Conservation (phyloP, 23 red algal species). For the Chondrus crispus region DNA sequence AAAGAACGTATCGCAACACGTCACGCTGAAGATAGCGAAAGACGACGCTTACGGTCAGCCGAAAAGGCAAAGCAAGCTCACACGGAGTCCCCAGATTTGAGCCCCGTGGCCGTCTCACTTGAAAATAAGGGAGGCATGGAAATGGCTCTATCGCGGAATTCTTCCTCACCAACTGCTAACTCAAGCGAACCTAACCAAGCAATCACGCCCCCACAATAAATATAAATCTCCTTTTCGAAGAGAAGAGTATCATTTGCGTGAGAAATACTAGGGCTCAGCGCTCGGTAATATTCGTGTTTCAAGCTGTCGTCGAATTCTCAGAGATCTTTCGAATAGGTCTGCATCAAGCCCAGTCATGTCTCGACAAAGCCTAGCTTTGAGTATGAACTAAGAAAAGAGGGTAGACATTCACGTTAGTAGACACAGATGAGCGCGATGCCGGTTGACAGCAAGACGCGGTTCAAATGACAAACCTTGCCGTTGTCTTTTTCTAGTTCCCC, state of each 20-base stretch:
- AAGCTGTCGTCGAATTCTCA: constrained; percentile 36
- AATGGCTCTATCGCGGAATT: too few species aligned
- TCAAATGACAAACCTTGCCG: not conserved
- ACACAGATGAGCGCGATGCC: too few species aligned
- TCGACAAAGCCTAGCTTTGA: constrained; percentile 6
- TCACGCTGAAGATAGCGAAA: constrained; percentile 40
- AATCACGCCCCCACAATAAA: too few species aligned
- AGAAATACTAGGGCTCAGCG: too few species aligned
- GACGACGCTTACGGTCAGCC: not conserved
- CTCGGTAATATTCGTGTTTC: not conserved
- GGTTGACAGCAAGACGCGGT: not conserved
- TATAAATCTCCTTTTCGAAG: too few species aligned
- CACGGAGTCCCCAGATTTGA: too few species aligned
- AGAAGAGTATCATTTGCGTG: too few species aligned
- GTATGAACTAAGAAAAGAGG: not conserved
- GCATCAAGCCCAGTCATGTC: constrained; percentile 37
- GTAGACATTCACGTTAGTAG: not conserved
- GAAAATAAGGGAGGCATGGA: too few species aligned
- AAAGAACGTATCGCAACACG: constrained; percentile 38
- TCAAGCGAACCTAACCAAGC: too few species aligned
- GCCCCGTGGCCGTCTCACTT: too few species aligned
- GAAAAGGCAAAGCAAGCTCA: too few species aligned
- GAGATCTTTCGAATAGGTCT: constrained; percentile 33
- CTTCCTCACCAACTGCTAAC: too few species aligned
- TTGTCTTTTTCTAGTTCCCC: constrained; percentile 38